Evolutionary conservation across 2,329 filamentous ascomycete genomes (phyloP), one percentile per base, ranked within the genome.

Genomic region (Aspergillus udagawae): DNA sequence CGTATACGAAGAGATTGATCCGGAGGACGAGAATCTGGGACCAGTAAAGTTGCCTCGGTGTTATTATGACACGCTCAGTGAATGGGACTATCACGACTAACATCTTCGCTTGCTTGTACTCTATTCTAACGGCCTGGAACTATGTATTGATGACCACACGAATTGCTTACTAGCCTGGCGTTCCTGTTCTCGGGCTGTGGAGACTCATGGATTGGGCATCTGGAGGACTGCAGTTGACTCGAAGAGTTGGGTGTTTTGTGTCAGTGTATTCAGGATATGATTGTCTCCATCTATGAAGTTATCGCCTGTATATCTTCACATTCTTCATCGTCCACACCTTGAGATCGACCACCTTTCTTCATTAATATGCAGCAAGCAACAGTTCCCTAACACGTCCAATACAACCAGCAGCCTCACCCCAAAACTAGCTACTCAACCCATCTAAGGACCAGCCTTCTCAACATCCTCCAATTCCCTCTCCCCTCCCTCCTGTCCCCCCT

Each of bases 391-490:
- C 38, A 27, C 49, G 29, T 5, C 42, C 29, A 54, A 12, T 21
- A 29, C 27, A 20, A n/a, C 35, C 7, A 14, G 27, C 27, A 60
- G 3, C 32, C 23, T 38, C 49, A 20, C 50, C n/a, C 21, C 23
- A 25, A 25, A 25, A 25, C 25, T 25, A 25, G 25, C 14, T 35
- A 17, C n/a, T 21, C 29, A 55, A 54, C 41, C 20, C 47, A 25
- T 51, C 45, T 58, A 51, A 47, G 20, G 20, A 20, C 42, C 21
- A 17, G 25, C 47, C 54, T 42, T 57, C 42, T 49, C 42, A 14
- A 54, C 57, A 49, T 62, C 57, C 49, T 58, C 62, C 53, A 63
- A 59, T 50, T 65, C 65, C 62, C 68, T 66, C 63, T 66, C 66
- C 53, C 58, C 65, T 58, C 58, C 62, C 25, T 60, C 60, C 12